Evolutionary conservation across 1,284 basidiomycete genomes (phyloP).

Genomic region (Somion occarium): DNA sequence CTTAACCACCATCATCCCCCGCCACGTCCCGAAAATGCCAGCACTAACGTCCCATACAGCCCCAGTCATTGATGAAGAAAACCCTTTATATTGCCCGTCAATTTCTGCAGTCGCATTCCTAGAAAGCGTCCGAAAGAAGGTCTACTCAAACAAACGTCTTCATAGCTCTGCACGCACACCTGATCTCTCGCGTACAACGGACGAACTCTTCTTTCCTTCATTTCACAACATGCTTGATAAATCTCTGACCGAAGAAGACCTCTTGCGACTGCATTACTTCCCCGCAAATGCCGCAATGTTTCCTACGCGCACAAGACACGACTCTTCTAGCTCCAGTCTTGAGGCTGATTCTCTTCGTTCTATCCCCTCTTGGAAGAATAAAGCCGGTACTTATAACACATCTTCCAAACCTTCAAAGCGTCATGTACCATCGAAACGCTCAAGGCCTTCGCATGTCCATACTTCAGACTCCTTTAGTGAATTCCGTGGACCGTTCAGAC

Average conservation of each 20-base stretch:
- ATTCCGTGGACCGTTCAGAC: conserved; percentile 34
- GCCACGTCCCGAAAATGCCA: neutral
- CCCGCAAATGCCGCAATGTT: neutral
- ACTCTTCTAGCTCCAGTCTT: conserved; percentile 5
- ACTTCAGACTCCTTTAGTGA: conserved; percentile 32
- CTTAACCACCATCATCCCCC: too few relatives aligned
- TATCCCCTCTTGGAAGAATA: conserved; percentile 4
- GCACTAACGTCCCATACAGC: neutral
- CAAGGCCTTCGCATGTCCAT: neutral
- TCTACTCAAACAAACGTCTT: conserved; percentile 12
- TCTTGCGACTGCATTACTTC: conserved; percentile 13
- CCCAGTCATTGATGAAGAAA: conserved; percentile 18
- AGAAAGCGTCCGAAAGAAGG: conserved; percentile 26
- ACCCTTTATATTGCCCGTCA: conserved; percentile 31
- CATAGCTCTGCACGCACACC: neutral
- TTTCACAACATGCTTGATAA: conserved; percentile 32
- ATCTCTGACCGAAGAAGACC: conserved; percentile 26
- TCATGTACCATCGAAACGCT: neutral
- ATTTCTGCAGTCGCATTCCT: conserved; percentile 39
- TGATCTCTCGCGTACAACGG: neutral
- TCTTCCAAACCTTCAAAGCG: neutral
- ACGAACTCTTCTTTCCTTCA: conserved; percentile 24
- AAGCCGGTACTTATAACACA: neutral
- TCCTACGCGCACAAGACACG: neutral
- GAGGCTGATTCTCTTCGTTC: conserved; percentile 4